Conservation (phyloP, 768 basidiomycete species). For the Panaeolus papilionaceus region DNA sequence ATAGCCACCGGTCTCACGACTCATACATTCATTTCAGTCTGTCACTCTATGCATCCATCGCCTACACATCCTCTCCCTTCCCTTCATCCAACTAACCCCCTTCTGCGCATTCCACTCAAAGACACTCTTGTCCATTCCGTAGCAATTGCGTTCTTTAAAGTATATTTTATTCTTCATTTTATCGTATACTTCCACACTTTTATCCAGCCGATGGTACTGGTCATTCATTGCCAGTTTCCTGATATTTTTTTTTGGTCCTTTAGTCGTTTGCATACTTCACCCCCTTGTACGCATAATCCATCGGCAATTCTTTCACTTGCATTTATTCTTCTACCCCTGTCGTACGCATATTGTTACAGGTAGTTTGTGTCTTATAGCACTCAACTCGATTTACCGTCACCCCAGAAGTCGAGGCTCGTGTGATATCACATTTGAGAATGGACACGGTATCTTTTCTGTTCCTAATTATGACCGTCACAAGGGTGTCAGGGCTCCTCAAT, state of each 20-base stretch:
- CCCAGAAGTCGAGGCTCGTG: background rate
- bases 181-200: conserved; percentile 57
- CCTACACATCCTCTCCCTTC: conserved; percentile 53
- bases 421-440: background rate
- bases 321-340: conserved; percentile 26
- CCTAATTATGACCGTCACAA: background rate
- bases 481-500: conserved; percentile 11
- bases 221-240: conserved; percentile 33
- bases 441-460: background rate
- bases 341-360: conserved; percentile 35
- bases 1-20: conserved; percentile 46
- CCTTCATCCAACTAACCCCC: conserved; percentile 39
- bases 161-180: conserved; percentile 89
- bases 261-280: conserved; percentile 22
- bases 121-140: conserved; percentile 41
- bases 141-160: conserved; percentile 61
- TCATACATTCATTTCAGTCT: conserved; percentile 49
- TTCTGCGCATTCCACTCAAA: conserved; percentile 57
- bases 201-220: conserved; percentile 40
- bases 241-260: conserved; percentile 36
- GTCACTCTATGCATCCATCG: conserved; percentile 64
- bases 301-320: conserved; percentile 27
- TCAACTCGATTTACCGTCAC: conserved; percentile 14
- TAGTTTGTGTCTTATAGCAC: conserved; percentile 32
- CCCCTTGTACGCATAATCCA: conserved; percentile 23